These are phyloP conservation scores for Cucumis hystrix DNA, from an alignment of 306 rosid species.

Conservation along the genomic window DNA sequence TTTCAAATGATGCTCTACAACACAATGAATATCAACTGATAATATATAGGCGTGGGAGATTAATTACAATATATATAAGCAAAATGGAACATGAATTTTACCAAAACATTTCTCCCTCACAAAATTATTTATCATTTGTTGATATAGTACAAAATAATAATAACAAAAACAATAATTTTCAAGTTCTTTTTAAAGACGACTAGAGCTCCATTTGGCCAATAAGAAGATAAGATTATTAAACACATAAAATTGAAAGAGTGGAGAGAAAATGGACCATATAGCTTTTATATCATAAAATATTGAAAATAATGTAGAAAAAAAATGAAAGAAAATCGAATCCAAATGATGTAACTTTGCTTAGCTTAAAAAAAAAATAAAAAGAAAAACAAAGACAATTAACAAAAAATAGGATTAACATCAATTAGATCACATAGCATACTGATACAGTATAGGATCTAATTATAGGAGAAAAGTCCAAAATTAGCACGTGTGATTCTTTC, in stretches of 20 bases:
- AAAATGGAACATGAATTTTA: too few relatives aligned
- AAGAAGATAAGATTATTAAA: not conserved
- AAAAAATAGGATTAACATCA: not conserved
- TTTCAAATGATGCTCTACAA: too few relatives aligned
- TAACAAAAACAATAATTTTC: not conserved
- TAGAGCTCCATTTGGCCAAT: not conserved
- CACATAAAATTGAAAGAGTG: not conserved
- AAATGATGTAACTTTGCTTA: constrained; percentile 38
- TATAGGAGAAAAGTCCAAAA: constrained; percentile 8
- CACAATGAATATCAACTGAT: too few relatives aligned
- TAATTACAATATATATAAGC: not conserved
- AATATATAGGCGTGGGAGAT: too few relatives aligned
- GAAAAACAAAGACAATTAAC: not conserved
- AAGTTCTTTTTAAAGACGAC: not conserved
- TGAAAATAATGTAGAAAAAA: not conserved
- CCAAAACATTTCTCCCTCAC: not conserved
- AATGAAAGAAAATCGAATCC: constrained; percentile 20
- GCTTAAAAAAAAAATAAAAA: constrained; percentile 15
- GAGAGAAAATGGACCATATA: not conserved
- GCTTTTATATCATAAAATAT: not conserved
- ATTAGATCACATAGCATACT: not conserved
- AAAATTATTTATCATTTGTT: too few relatives aligned
- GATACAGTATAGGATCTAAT: not conserved
- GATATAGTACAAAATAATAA: too few relatives aligned
- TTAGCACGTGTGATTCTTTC: constrained; percentile 28